Base-by-base conservation (phyloP, 2,329 filamentous ascomycete species). In the Ascochyta fabae region DNA sequence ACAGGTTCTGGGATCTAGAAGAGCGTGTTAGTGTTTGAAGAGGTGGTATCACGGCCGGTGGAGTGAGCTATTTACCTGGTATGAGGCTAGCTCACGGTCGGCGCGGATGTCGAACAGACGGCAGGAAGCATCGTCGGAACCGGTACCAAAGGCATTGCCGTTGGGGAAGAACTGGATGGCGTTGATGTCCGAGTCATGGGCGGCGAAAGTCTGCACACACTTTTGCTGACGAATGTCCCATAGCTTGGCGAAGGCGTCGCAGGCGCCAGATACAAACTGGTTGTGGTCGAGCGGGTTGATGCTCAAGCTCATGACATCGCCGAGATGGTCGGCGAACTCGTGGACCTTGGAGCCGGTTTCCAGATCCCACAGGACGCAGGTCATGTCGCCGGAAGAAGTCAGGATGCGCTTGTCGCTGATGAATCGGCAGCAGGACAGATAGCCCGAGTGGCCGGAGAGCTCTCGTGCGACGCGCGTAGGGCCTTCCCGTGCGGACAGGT, bases 131-230 rank as follows among this genome's bases (percentile, higher is more conserved):
- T 99, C 95, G 70, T 99, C 95, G 40, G 95, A 98, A 55, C 95
- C 95, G 50, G 95, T 98, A 65, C 96, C 95, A 73, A 99, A 98
- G 24, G 95, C 96, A 77, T 98, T 96, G 59, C 95, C 95, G 73
- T 98, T 96, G 49, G 95, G 95, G 87, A 98, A 98, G 83, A 98
- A 99, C 76, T 98, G 95, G 64, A 99, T 97, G 69, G 95, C 95
- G 78, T 99, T 99, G 83, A 99, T 99, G 74, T 99, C 95, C 40
- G 93, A 97, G 79, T 98, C 95, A 79, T 98, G 95, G 26, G 95
- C 95, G 48, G 95, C 93, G 77, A 99, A 99, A 2, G 95, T 99
- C 83, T 99, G 95, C 48, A 96, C 93, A 65, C 95, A 96, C 84
- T 97, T 97, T 72, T 96, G 94, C 65, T 95, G 93, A 74, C 95